Conservation (phyloP, 257 asterid species). For the Nicotiana knightiana region DNA sequence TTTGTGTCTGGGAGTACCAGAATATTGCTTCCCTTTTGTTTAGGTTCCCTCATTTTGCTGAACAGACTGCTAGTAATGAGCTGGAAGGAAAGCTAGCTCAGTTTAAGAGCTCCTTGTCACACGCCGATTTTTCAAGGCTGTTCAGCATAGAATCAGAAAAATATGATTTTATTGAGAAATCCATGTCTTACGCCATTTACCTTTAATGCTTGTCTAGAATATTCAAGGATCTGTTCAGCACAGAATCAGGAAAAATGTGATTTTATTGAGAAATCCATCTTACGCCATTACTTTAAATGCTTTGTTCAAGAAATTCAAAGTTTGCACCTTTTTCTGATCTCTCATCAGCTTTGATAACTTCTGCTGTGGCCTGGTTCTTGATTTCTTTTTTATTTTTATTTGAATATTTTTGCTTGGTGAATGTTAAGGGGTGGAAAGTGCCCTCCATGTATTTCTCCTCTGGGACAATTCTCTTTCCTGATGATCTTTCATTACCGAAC, state of each 20-base stretch:
- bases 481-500: background rate
- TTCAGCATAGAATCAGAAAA: background rate
- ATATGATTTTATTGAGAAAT: background rate
- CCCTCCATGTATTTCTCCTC: background rate
- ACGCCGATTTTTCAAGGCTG: background rate
- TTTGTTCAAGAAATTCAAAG: background rate
- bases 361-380: conserved; percentile 2
- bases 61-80: background rate
- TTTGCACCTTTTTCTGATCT: background rate
- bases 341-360: background rate
- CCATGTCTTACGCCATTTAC: background rate
- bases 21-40: background rate
- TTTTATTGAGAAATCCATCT: background rate
- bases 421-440: background rate
- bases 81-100: background rate
- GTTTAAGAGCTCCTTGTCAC: background rate
- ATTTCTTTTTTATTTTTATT: background rate
- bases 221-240: background rate
- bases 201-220: background rate
- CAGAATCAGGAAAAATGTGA: background rate
- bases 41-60: background rate
- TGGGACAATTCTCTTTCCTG: background rate
- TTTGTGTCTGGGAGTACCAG: background rate
- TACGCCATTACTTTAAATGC: background rate
- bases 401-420: background rate